phyloP scores from a whole-genome alignment of 495 filamentous ascomycete species.

The Massariosphaeria phaeospora region DNA sequence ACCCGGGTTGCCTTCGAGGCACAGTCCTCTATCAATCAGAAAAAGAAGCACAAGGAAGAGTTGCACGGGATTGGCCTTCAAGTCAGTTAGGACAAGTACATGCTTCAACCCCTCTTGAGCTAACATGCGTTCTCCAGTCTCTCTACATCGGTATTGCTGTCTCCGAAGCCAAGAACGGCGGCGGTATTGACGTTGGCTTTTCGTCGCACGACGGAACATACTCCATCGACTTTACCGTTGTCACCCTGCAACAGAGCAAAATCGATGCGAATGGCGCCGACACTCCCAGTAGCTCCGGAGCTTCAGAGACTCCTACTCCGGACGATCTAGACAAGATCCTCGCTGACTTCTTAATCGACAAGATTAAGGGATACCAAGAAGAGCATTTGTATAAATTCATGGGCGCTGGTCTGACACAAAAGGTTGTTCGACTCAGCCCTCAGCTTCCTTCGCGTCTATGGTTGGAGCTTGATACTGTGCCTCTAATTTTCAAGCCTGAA shows the following conservation, averaged over 20 bases:
- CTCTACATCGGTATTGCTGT: constrained; percentile 38
- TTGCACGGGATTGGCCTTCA: constrained; percentile 3
- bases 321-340: constrained; percentile 17
- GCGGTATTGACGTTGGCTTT: constrained; percentile 41
- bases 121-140: constrained; percentile 7
- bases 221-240: constrained; percentile 67
- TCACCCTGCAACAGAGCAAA: constrained; percentile 44
- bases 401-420: constrained; percentile 51
- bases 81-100: not conserved
- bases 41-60: constrained; percentile 6
- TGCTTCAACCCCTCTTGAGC: not conserved
- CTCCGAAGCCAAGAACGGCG: constrained; percentile 3
- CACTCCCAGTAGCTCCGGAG: not conserved
- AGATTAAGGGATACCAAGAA: constrained; percentile 33
- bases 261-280: not conserved
- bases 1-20: constrained; percentile 25
- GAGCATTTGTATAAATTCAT: constrained; percentile 40
- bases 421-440: constrained; percentile 51
- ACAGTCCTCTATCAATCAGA: constrained; percentile 14
- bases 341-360: constrained; percentile 31
- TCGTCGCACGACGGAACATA: constrained; percentile 76
- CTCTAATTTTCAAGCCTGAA: constrained; percentile 50
- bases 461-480: constrained; percentile 72
- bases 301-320: not conserved
- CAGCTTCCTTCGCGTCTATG: constrained; percentile 68